These are phyloP conservation scores for Cercospora sp. DNA, from an alignment of 2,329 filamentous ascomycete species.

Conservation along the genomic window DNA sequence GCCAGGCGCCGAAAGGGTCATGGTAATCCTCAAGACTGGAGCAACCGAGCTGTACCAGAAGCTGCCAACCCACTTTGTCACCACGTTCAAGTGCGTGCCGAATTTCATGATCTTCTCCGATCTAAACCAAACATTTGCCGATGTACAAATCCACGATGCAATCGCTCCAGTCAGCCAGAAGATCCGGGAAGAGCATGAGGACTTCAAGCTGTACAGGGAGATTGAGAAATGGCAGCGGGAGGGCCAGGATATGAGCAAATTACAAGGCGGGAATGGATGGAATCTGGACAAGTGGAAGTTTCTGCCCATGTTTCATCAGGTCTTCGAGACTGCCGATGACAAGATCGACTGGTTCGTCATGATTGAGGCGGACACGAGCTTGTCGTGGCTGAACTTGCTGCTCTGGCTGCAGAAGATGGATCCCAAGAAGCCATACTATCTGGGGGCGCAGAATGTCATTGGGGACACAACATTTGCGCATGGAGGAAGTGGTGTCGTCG, in stretches of 20 bases:
- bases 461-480: slow-evolving; percentile 45
- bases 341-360: slow-evolving; percentile 58
- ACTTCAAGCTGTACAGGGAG: slow-evolving; percentile 39
- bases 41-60: slow-evolving; percentile 59
- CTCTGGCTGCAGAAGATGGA: slow-evolving; percentile 54
- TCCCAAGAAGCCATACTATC: slow-evolving; percentile 47
- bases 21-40: slow-evolving; percentile 61
- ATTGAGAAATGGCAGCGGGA: slow-evolving; percentile 36
- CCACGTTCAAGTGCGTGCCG: slow-evolving; percentile 53
- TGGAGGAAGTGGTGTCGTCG: slow-evolving; percentile 47
- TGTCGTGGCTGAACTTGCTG: slow-evolving; percentile 49
- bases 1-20: slow-evolving; percentile 49
- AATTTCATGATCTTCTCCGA: slow-evolving; percentile 54
- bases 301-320: slow-evolving; percentile 55
- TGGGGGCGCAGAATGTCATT: slow-evolving; percentile 48
- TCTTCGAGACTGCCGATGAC: slow-evolving; percentile 48
- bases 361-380: slow-evolving; percentile 57
- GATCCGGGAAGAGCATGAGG: slow-evolving; percentile 34
- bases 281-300: slow-evolving; percentile 60
- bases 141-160: slow-evolving; percentile 41
- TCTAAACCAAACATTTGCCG: slow-evolving; percentile 48
- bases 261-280: slow-evolving; percentile 48
- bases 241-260: slow-evolving; percentile 36
- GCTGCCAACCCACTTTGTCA: slow-evolving; percentile 57
- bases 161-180: slow-evolving; percentile 34